These are phyloP conservation scores for Plasmopara viticola DNA, from an alignment of 352 stramenopile genomes.

Conservation along the genomic window DNA sequence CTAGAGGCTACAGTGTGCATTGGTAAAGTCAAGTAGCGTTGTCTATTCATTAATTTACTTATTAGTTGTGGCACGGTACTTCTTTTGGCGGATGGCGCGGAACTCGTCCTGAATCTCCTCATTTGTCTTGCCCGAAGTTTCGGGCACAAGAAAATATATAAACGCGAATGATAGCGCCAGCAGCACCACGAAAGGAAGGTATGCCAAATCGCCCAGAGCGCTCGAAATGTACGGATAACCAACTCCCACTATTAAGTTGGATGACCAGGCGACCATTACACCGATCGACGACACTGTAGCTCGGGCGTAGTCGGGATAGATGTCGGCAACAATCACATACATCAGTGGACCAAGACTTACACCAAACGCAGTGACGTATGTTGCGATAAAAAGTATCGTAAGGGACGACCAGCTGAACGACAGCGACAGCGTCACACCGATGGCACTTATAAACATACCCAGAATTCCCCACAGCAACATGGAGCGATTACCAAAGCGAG, in stretches of 20 bases:
- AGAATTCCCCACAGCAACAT: constrained; percentile 31
- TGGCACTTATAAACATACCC: constrained; percentile 30
- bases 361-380: constrained; percentile 27
- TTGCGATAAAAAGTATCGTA: constrained; percentile 35
- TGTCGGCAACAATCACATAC: constrained; percentile 38
- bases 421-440: constrained; percentile 34
- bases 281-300: constrained; percentile 27
- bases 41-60: constrained; percentile 5
- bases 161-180: constrained; percentile 26
- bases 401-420: constrained; percentile 20
- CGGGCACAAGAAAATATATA: constrained; percentile 29
- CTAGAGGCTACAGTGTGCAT: too few relatives aligned
- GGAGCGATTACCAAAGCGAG: constrained; percentile 26
- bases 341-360: constrained; percentile 32
- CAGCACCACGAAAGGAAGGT: constrained; percentile 29
- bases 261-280: constrained; percentile 28
- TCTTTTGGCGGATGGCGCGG: constrained; percentile 26
- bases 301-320: constrained; percentile 40
- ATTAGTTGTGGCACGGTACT: constrained; percentile 5
- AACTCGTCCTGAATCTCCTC: constrained; percentile 49
- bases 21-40: too few relatives aligned
- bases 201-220: constrained; percentile 26
- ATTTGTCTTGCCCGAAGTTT: constrained; percentile 42
- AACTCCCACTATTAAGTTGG: constrained; percentile 42
- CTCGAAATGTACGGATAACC: constrained; percentile 39